A percentile compares a stretch with the other conserved stretches of the same genome.
phyloP scores from a whole-genome alignment of 208 protist species.

The Wallacemonas rigidus region DNA sequence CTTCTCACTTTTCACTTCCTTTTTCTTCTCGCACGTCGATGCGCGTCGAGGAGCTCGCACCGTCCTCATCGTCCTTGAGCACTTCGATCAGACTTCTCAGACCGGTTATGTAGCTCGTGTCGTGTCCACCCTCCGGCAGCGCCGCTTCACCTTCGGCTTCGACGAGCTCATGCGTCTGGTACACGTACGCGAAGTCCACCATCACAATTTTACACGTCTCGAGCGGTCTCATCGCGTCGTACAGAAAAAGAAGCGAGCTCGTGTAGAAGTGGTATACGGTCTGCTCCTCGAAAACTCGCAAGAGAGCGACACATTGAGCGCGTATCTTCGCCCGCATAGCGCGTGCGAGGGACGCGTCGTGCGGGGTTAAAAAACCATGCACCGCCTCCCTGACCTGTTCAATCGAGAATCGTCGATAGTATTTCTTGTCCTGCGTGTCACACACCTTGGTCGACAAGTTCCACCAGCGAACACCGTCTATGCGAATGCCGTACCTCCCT shows the following conservation, averaged over 20 bases:
- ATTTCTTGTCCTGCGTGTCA: constrained; percentile 35
- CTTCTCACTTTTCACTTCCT: background rate
- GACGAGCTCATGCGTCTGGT: constrained; percentile 23
- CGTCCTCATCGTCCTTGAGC: constrained; percentile 12
- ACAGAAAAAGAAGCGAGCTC: constrained; percentile 48
- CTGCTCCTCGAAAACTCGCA: constrained; percentile 27
- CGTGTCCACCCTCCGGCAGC: constrained; percentile 11
- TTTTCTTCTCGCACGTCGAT: background rate
- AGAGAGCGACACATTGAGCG: constrained; percentile 14
- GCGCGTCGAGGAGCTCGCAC: background rate
- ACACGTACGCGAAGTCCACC: constrained; percentile 53
- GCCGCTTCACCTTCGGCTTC: constrained; percentile 32
- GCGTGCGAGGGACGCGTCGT: constrained; percentile 13
- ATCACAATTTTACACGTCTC: constrained; percentile 37
- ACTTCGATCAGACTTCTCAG: constrained; percentile 30
- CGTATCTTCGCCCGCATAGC: constrained; percentile 21
- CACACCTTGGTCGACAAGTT: constrained; percentile 31
- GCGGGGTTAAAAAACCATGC: constrained; percentile 19
- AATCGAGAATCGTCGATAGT: constrained; percentile 19
- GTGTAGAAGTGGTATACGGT: constrained; percentile 47
- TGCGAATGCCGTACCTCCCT: constrained; percentile 38
- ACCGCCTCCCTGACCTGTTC: constrained; percentile 28
- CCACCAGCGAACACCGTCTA: constrained; percentile 42
- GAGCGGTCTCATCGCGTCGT: constrained; percentile 35
- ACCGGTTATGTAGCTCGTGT: constrained; percentile 37